Conservation (phyloP, 1,284 basidiomycete species). For the Malassezia globosa region DNA sequence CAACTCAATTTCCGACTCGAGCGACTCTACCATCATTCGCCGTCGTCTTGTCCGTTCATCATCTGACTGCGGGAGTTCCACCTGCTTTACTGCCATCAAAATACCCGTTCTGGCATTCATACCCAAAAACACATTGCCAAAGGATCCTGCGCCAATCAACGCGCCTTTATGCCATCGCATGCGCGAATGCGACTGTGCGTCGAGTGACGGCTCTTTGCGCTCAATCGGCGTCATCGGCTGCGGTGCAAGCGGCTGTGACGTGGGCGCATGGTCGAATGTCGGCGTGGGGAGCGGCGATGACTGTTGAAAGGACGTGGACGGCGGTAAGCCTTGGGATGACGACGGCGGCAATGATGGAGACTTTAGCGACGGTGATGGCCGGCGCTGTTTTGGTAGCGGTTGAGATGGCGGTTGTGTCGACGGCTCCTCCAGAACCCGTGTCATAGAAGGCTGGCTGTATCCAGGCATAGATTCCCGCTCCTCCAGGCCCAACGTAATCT, state of each 20-base stretch:
- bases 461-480: slow-evolving; percentile 58
- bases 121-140: slow-evolving; percentile 58
- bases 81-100: slow-evolving; percentile 98
- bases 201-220: neutral
- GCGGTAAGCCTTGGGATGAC: neutral
- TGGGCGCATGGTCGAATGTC: neutral
- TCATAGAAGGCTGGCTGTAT: no score
- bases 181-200: slow-evolving; percentile 46
- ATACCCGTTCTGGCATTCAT: slow-evolving; percentile 90
- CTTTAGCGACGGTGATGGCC: neutral
- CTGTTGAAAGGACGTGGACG: neutral
- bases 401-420: slow-evolving; percentile 21
- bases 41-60: slow-evolving; percentile 84
- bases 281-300: neutral
- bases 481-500: slow-evolving; percentile 93
- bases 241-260: neutral
- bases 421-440: slow-evolving; percentile 18
- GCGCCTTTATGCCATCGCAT: slow-evolving; percentile 99
- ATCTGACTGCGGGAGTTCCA: slow-evolving; percentile 77
- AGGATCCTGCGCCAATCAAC: slow-evolving; percentile 75
- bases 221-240: neutral
- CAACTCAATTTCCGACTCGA: slow-evolving; percentile 91
- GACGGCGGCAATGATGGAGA: neutral
- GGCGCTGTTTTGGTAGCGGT: no score
- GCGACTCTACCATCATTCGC: slow-evolving; percentile 82